Evolutionary conservation across 108 stramenopile species (phyloP), one percentile per base, ranked within the genome.

Genomic region (Discostella stelligeroides): DNA sequence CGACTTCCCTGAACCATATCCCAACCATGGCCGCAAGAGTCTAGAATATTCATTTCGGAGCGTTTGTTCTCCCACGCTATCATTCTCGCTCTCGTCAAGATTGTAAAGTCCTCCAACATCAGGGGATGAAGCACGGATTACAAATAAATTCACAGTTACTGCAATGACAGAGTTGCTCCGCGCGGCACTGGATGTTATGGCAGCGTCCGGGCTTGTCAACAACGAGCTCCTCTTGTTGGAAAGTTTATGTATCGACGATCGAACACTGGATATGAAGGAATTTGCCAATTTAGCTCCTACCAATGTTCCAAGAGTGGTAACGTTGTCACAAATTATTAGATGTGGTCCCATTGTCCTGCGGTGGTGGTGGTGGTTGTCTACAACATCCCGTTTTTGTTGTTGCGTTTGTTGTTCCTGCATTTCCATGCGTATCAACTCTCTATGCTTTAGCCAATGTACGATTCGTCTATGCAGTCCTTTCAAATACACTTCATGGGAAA

Each of bases 311-410:
- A 92, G 51, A 12, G 83, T 64, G n/a, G 88, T 82, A 18, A 74
- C 72, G 60, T 88, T 84, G 62, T 92, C 91, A 51, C 90, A 38
- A 28, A 92, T 57, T 40, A 92, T 76, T 15, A 79, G 73, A 40
- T 48, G 61, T 39, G 79, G 79, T 38, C 79, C 69, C 43, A 60
- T 17, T 47, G 29, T 56, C 27, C 20, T 15, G 21, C 28, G 2
- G 6, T 50, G 14, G 37, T 7, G 48, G n/a, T 66, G 6, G 23
- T 38, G n/a, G 39, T 45, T n/a, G 64, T 39, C 27, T 40, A 40
- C 40, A 7, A 21, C 37, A n/a, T 29, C n/a, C 21, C 51, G 29
- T 28, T 53, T 29, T 18, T 34, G 55, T 15, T 23, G 43, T 57
- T 37, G 18, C 9, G 14, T 60, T 30, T 49, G 62, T 14, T 27